Evolutionary conservation across 2,329 filamentous ascomycete genomes (phyloP).

Genomic region (Diaporthe sp.): DNA sequence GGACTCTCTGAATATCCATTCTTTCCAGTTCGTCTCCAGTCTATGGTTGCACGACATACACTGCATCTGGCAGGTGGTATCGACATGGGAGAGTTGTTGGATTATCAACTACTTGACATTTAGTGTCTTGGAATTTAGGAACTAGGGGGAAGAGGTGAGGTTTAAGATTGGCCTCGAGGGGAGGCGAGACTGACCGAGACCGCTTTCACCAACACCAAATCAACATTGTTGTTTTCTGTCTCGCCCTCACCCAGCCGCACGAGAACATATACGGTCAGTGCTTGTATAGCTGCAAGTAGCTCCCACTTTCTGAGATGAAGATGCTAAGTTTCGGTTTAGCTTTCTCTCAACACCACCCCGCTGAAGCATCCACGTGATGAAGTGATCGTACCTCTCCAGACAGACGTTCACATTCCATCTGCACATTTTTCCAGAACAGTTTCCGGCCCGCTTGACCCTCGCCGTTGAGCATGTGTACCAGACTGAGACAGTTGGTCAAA

Average conservation of each 20-base stretch:
- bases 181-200: background rate
- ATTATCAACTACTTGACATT: background rate
- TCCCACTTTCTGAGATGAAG: background rate
- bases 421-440: constrained; percentile 7
- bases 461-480: background rate
- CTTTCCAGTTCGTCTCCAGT: background rate
- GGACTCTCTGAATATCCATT: background rate
- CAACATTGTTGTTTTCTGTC: background rate
- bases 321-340: background rate
- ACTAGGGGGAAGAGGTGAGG: too few relatives aligned
- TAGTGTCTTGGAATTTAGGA: background rate
- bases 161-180: too few relatives aligned
- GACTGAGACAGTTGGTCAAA: background rate
- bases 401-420: constrained; percentile 1
- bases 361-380: too few relatives aligned
- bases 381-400: background rate
- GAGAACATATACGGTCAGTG: background rate
- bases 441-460: background rate
- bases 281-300: constrained; percentile 8
- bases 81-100: background rate
- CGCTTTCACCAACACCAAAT: background rate
- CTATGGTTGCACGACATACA: background rate
- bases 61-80: background rate
- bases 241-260: background rate
- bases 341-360: background rate